These are phyloP conservation scores for Trypanosoma theileri DNA, from an alignment of 208 protist species.

Conservation along the genomic window DNA sequence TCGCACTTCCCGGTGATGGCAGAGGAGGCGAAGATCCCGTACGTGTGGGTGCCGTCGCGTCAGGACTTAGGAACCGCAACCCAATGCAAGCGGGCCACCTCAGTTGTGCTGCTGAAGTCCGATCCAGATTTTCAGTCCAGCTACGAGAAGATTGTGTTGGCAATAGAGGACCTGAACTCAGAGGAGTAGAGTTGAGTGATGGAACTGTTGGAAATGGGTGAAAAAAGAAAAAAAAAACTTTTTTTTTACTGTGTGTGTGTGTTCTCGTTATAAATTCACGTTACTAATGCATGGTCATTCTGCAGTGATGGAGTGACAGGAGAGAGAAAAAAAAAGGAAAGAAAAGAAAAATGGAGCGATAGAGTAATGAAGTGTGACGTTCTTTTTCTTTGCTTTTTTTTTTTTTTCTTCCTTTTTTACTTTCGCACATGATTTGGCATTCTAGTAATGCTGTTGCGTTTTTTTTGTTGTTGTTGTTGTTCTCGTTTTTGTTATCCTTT, in stretches of 20 bases:
- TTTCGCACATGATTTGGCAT: neutral
- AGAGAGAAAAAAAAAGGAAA: neutral
- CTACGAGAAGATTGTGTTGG: constrained; percentile 88
- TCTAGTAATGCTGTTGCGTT: constrained; percentile 7
- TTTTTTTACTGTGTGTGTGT: no score
- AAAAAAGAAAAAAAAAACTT: neutral
- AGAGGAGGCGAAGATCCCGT: constrained; percentile 92
- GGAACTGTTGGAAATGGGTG: neutral
- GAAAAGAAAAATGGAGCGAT: constrained; percentile 1
- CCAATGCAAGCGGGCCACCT: constrained; percentile 93
- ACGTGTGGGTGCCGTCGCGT: constrained; percentile 92
- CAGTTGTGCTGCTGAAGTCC: constrained; percentile 90
- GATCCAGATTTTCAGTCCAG: constrained; percentile 74
- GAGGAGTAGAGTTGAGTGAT: constrained; percentile 38
- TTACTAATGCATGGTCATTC: no score
- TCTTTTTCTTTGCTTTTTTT: constrained; percentile 25
- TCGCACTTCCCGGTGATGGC: constrained; percentile 92
- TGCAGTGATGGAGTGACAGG: constrained; percentile 2
- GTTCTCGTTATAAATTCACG: no score
- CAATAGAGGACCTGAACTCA: constrained; percentile 86
- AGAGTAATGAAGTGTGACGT: constrained; percentile 11
- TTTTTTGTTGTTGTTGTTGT: no score
- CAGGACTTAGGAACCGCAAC: constrained; percentile 92
- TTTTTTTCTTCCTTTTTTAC: constrained; percentile 5
- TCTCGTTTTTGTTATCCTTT: no score